Evolutionary conservation across 352 stramenopile genomes (phyloP).

Genomic region (Pythium biforme): DNA sequence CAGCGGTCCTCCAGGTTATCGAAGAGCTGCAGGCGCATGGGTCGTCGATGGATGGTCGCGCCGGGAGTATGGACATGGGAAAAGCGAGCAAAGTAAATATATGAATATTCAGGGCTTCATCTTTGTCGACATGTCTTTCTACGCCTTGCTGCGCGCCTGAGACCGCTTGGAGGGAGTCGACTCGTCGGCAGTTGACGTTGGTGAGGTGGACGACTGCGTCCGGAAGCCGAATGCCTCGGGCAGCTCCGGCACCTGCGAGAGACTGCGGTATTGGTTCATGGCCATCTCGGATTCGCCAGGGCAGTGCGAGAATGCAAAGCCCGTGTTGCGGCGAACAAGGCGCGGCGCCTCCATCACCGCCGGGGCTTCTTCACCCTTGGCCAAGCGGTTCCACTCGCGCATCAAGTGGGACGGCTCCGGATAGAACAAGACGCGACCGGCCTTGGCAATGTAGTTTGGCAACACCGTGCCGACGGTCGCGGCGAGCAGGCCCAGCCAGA

Average conservation of each 20-base stretch:
- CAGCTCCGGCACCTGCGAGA: conserved; percentile 36
- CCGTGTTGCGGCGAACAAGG: conserved; percentile 81
- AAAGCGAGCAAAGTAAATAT: conserved; percentile 19
- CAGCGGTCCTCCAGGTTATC: neutral
- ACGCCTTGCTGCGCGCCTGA: neutral
- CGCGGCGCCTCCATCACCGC: conserved; percentile 62
- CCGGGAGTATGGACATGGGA: no score
- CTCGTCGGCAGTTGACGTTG: conserved; percentile 54
- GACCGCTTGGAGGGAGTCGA: conserved; percentile 43
- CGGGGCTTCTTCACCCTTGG: conserved; percentile 68
- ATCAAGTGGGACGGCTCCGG: conserved; percentile 87
- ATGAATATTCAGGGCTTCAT: conserved; percentile 6
- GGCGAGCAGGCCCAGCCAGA: conserved; percentile 78
- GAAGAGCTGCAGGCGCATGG: neutral
- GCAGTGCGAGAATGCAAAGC: conserved; percentile 85
- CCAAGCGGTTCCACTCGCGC: conserved; percentile 87
- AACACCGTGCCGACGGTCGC: conserved; percentile 58
- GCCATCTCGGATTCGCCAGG: conserved; percentile 78
- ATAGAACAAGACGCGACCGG: conserved; percentile 84
- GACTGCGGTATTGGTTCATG: conserved; percentile 39
- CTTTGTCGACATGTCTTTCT: neutral
- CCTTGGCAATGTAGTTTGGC: conserved; percentile 87
- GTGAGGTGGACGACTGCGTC: conserved; percentile 38
- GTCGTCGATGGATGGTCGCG: neutral
- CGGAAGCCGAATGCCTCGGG: conserved; percentile 14